These are phyloP conservation scores for Aspergillus costaricaensis DNA, from an alignment of 2,329 filamentous ascomycete species.

Conservation along the genomic window DNA sequence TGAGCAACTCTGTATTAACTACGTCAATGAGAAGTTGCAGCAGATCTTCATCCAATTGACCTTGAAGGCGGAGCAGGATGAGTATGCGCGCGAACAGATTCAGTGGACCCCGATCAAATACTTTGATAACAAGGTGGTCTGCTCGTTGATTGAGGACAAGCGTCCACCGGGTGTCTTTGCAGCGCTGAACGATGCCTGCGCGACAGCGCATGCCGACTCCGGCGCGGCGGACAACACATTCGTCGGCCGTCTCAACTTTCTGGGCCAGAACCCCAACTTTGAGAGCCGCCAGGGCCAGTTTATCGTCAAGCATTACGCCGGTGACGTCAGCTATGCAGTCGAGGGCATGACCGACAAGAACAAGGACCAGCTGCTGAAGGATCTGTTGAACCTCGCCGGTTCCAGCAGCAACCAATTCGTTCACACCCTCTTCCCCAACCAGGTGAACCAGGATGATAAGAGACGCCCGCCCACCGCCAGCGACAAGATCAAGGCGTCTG, in stretches of 20 bases:
- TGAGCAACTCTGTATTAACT: conserved; percentile 99
- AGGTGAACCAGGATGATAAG: conserved; percentile 94
- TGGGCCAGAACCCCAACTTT: conserved; percentile 84
- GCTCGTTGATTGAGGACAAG: conserved; percentile 90
- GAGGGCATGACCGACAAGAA: conserved; percentile 99
- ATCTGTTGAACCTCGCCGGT: conserved; percentile 82
- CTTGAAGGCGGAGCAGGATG: conserved; percentile 93
- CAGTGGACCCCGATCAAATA: conserved; percentile 99
- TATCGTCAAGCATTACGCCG: conserved; percentile 98
- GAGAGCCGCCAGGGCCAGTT: conserved; percentile 92
- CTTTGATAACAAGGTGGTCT: conserved; percentile 99
- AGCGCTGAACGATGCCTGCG: conserved; percentile 94
- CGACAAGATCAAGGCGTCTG: conserved; percentile 92
- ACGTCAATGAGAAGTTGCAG: conserved; percentile 98
- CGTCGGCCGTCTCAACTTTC: conserved; percentile 86
- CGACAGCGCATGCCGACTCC: conserved; percentile 95
- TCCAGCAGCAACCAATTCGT: conserved; percentile 83
- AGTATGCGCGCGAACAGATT: conserved; percentile 94
- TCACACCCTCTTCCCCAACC: conserved; percentile 83
- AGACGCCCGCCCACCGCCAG: conserved; percentile 91
- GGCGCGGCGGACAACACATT: conserved; percentile 94
- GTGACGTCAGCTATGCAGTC: conserved; percentile 91
- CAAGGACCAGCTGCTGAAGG: conserved; percentile 95
- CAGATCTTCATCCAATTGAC: conserved; percentile 99
- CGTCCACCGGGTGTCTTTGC: conserved; percentile 91